These are phyloP conservation scores for Sindora glabra DNA, from an alignment of 306 rosid genomes.

Conservation along the genomic window DNA sequence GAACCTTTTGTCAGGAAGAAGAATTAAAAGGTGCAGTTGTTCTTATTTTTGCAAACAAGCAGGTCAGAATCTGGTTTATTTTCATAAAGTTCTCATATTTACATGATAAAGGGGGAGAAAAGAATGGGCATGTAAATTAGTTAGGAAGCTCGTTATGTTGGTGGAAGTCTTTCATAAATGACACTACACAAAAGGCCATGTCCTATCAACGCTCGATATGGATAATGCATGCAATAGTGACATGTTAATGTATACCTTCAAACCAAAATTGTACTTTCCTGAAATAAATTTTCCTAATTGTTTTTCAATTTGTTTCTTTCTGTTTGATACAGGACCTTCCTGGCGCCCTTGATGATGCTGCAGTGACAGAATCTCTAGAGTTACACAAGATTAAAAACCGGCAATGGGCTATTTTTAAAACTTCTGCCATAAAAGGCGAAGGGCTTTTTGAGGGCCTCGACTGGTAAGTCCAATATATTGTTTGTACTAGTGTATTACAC, in stretches of 20 bases:
- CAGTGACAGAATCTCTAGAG: slow-evolving; percentile 87
- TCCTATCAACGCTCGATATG: neutral
- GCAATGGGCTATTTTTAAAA: slow-evolving; percentile 92
- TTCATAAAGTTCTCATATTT: slow-evolving; percentile 1
- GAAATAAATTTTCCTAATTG: too few species aligned
- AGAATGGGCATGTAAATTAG: neutral
- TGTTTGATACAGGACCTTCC: slow-evolving; percentile 76
- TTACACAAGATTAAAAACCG: slow-evolving; percentile 96
- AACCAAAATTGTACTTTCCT: neutral
- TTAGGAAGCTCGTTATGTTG: neutral
- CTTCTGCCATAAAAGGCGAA: slow-evolving; percentile 95
- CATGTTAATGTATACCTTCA: neutral
- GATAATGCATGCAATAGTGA: neutral
- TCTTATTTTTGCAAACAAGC: slow-evolving; percentile 92
- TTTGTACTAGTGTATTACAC: too few species aligned
- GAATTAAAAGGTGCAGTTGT: slow-evolving; percentile 92
- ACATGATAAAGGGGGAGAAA: neutral
- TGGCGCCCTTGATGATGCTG: slow-evolving; percentile 94
- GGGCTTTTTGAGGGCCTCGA: slow-evolving; percentile 97
- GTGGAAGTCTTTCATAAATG: slow-evolving; percentile 2
- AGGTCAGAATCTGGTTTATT: slow-evolving; percentile 39
- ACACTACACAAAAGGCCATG: neutral
- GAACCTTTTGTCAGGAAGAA: slow-evolving; percentile 64
- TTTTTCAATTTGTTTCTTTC: neutral
- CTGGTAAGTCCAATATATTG: slow-evolving; percentile 57